Percentiles rank a stretch among this genome's conserved stretches.
Evolutionary conservation across 257 asterid genomes (phyloP).

Genomic region (Linderniella brevidens): DNA sequence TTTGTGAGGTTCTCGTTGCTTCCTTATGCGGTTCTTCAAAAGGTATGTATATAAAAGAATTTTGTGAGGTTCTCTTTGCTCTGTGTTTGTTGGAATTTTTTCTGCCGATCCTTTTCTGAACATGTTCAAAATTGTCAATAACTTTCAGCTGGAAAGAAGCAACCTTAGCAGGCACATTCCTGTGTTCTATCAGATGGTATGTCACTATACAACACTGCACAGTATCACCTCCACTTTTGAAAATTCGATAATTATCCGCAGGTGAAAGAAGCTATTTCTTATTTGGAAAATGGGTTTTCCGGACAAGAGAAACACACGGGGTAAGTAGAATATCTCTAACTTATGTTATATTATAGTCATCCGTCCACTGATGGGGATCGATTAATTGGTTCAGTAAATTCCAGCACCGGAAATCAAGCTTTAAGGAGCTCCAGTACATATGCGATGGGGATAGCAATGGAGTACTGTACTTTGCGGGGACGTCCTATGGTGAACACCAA

Average conservation of each 20-base stretch:
- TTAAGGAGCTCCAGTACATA: constrained; percentile 82
- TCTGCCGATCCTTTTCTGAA: constrained; percentile 1
- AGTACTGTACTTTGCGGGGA: constrained; percentile 79
- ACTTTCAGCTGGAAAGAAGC: constrained; percentile 66
- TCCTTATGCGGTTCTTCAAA: constrained; percentile 35
- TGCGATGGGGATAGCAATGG: constrained; percentile 96
- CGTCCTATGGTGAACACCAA: constrained; percentile 85
- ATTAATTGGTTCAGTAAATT: constrained; percentile 23
- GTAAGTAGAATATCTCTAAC: constrained; percentile 28
- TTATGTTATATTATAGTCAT: neutral
- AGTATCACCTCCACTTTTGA: neutral
- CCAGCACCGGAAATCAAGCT: constrained; percentile 80
- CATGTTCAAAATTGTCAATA: constrained; percentile 12
- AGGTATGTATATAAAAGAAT: constrained; percentile 24
- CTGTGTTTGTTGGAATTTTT: neutral
- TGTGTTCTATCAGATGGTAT: constrained; percentile 43
- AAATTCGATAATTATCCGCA: constrained; percentile 12
- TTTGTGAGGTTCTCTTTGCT: neutral
- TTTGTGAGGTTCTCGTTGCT: constrained; percentile 73
- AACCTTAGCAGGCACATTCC: constrained; percentile 38
- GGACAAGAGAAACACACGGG: constrained; percentile 25
- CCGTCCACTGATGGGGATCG: constrained; percentile 6
- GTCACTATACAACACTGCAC: constrained; percentile 3
- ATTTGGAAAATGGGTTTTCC: constrained; percentile 38
- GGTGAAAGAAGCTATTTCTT: constrained; percentile 68